phyloP scores from a whole-genome alignment of 257 asterid genomes.

The Prunella vulgaris region DNA sequence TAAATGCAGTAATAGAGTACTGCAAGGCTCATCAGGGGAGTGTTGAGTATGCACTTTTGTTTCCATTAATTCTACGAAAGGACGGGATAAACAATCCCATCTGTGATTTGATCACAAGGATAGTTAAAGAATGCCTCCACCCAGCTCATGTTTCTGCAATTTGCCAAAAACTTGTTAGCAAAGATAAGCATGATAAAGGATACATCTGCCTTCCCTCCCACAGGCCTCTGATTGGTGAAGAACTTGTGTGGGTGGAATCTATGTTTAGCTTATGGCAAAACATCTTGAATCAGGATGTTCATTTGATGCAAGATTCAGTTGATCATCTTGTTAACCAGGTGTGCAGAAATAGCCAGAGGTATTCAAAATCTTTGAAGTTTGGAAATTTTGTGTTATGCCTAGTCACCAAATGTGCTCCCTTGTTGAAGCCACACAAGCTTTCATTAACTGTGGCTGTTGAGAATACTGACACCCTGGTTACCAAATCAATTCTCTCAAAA shows the following conservation, averaged over 20 bases:
- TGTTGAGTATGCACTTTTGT: constrained; percentile 57
- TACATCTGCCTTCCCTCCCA: constrained; percentile 62
- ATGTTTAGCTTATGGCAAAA: constrained; percentile 47
- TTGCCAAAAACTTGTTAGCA: constrained; percentile 48
- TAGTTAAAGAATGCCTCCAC: constrained; percentile 61
- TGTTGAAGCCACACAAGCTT: constrained; percentile 51
- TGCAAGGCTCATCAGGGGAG: constrained; percentile 65
- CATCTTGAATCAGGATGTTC: constrained; percentile 35
- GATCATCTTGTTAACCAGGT: constrained; percentile 43
- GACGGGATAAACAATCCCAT: constrained; percentile 57
- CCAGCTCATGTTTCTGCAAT: constrained; percentile 65
- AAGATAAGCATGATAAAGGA: constrained; percentile 28
- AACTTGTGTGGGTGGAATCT: constrained; percentile 60
- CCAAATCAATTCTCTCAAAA: constrained; percentile 64
- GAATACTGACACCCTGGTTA: constrained; percentile 51
- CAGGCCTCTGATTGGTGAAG: constrained; percentile 25
- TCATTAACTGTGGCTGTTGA: constrained; percentile 46
- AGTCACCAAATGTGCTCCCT: constrained; percentile 55
- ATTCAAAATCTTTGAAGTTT: constrained; percentile 61
- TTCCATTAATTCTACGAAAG: constrained; percentile 45
- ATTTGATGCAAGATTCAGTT: constrained; percentile 25
- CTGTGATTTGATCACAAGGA: constrained; percentile 53
- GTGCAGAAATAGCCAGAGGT: constrained; percentile 35
- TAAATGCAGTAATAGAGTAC: constrained; percentile 42
- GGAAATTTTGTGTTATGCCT: constrained; percentile 65